Percentiles rank a stretch among this genome's conserved stretches.
Conservation (phyloP, 208 protist species). For the Tritrichomonas musculus region DNA sequence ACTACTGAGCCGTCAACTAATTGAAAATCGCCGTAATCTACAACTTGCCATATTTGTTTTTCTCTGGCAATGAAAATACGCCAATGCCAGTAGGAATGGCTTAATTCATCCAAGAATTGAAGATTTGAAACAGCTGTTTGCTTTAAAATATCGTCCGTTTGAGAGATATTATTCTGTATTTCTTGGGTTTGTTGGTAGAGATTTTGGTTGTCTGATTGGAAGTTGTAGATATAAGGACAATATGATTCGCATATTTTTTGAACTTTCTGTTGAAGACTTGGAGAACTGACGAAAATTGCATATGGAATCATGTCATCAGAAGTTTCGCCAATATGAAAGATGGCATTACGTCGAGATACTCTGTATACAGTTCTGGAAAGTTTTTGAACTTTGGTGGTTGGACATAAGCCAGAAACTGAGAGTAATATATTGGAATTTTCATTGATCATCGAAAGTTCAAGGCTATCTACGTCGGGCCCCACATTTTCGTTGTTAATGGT, state of each 20-base stretch:
- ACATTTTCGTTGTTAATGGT: neutral
- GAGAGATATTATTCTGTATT: neutral
- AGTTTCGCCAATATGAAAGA: neutral
- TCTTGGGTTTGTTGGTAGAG: neutral
- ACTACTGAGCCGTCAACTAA: neutral
- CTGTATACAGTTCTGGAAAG: neutral
- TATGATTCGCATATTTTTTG: neutral
- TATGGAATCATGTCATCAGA: neutral
- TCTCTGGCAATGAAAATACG: neutral
- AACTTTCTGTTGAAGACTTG: neutral
- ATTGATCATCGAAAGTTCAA: neutral
- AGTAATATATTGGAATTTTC: neutral
- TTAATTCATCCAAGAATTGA: neutral
- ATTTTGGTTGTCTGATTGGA: neutral
- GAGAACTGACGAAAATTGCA: neutral
- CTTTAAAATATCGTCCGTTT: neutral
- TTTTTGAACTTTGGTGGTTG: neutral
- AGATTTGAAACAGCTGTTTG: neutral
- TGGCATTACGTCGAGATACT: neutral
- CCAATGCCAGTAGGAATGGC: neutral
- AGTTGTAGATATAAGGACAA: neutral
- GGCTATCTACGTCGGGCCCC: too few relatives aligned
- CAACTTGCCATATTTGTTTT: neutral
- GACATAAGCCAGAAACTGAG: neutral
- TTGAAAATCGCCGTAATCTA: neutral